Percentiles rank a stretch among this genome's conserved stretches.
Conservation (phyloP, 2,329 filamentous ascomycete genomes). For the Apiospora marii region DNA sequence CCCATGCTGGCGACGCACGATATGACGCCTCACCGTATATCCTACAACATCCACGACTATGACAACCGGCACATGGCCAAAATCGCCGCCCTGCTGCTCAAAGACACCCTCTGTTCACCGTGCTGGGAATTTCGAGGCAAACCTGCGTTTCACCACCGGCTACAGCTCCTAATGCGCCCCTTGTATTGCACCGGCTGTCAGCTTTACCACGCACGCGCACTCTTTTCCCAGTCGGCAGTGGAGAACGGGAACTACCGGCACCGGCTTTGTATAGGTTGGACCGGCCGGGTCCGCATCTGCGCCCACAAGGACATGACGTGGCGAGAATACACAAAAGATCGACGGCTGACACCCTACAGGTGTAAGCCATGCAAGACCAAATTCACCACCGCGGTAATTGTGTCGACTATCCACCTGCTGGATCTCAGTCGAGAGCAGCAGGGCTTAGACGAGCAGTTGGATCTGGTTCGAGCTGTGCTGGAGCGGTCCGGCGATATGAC, state of each 20-base stretch:
- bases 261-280: not conserved
- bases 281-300: not conserved
- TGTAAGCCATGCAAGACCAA: not conserved
- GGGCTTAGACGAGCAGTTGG: not conserved
- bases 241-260: too few species aligned
- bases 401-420: not conserved
- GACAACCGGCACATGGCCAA: not conserved
- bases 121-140: not conserved
- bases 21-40: not conserved
- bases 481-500: not conserved
- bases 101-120: not conserved
- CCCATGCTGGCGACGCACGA: not conserved
- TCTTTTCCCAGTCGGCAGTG: not conserved
- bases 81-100: not conserved
- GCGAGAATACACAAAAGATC: not conserved
- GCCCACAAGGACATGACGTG: not conserved
- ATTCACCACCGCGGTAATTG: not conserved
- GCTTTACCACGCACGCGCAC: not conserved
- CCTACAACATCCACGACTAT: not conserved
- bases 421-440: not conserved
- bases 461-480: not conserved
- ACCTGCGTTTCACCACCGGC: not conserved
- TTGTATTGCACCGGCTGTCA: not conserved
- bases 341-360: too few species aligned
- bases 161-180: not conserved